phyloP scores from a whole-genome alignment of 2,329 filamentous ascomycete genomes.

The Clarireedia monteithiana region DNA sequence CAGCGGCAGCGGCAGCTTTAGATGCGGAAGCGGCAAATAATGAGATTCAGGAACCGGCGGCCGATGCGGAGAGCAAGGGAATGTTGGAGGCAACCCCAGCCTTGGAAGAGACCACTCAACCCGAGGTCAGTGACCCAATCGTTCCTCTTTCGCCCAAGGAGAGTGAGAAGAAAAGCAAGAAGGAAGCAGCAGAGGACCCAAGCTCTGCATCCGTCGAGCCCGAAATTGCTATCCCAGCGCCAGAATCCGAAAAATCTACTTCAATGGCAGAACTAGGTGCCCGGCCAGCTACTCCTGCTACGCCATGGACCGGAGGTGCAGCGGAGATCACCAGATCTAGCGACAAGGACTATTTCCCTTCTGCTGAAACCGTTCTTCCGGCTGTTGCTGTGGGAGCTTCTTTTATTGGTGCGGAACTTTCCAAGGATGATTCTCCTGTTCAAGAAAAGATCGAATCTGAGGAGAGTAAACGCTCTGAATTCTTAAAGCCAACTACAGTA shows the following conservation, averaged over 20 bases:
- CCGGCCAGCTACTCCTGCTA: conserved; percentile 17
- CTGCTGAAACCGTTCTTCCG: conserved; percentile 10
- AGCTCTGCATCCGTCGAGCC: not conserved
- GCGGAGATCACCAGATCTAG: not conserved
- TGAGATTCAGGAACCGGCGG: not conserved
- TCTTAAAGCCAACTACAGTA: no score
- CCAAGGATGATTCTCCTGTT: not conserved
- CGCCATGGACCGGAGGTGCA: conserved; percentile 11
- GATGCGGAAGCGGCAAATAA: not conserved
- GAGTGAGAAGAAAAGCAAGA: not conserved
- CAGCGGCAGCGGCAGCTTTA: not conserved
- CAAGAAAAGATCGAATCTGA: conserved; percentile 13
- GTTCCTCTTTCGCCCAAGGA: not conserved
- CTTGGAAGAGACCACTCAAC: not conserved
- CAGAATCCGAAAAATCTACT: conserved; percentile 16
- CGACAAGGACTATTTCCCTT: conserved; percentile 12
- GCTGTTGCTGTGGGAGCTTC: conserved; percentile 14
- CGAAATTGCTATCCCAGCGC: not conserved
- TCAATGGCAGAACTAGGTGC: conserved; percentile 15
- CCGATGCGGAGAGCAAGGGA: not conserved
- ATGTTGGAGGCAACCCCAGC: not conserved
- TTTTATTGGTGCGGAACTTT: conserved; percentile 8
- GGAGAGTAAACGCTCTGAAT: no score
- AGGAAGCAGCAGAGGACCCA: not conserved
- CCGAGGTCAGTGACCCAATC: not conserved